Evolutionary conservation across 108 stramenopile genomes (phyloP).

Genomic region (Pseudonitzschia pungens): DNA sequence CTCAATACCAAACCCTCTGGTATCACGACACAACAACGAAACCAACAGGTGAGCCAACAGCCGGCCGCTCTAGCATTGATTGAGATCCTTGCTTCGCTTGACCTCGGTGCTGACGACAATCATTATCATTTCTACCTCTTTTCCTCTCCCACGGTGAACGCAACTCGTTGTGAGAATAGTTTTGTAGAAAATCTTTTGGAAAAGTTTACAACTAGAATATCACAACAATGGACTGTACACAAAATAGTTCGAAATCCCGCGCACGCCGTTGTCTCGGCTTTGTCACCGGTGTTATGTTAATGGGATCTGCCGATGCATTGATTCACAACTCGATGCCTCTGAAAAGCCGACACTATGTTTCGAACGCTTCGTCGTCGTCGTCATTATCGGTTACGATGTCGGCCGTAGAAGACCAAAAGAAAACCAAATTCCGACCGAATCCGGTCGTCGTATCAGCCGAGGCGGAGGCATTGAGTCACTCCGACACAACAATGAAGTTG

Average conservation of each 20-base stretch:
- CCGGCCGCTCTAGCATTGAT: too few relatives aligned
- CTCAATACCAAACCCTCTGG: too few relatives aligned
- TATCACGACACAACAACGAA: too few relatives aligned
- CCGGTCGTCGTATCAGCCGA: slow-evolving; percentile 83
- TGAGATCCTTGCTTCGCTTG: too few relatives aligned
- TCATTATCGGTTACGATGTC: slow-evolving; percentile 35
- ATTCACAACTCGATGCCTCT: slow-evolving; percentile 16
- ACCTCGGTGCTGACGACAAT: too few relatives aligned
- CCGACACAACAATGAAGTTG: slow-evolving; percentile 85
- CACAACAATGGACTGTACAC: slow-evolving; percentile 2
- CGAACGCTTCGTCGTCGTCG: slow-evolving; percentile 3
- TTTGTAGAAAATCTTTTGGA: neutral
- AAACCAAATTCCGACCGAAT: slow-evolving; percentile 46
- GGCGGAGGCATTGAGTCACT: slow-evolving; percentile 81
- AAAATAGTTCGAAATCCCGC: neutral
- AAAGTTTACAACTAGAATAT: neutral
- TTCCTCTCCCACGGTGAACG: too few relatives aligned
- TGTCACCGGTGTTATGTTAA: slow-evolving; percentile 21
- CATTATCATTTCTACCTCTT: too few relatives aligned
- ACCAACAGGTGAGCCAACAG: too few relatives aligned
- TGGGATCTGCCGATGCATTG: slow-evolving; percentile 27
- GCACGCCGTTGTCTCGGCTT: slow-evolving; percentile 10
- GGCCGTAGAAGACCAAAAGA: slow-evolving; percentile 23
- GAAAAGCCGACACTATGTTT: slow-evolving; percentile 2
- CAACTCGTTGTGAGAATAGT: neutral